These are phyloP conservation scores for Trichosporon inkin DNA, from an alignment of 1,284 basidiomycete genomes.

Conservation along the genomic window DNA sequence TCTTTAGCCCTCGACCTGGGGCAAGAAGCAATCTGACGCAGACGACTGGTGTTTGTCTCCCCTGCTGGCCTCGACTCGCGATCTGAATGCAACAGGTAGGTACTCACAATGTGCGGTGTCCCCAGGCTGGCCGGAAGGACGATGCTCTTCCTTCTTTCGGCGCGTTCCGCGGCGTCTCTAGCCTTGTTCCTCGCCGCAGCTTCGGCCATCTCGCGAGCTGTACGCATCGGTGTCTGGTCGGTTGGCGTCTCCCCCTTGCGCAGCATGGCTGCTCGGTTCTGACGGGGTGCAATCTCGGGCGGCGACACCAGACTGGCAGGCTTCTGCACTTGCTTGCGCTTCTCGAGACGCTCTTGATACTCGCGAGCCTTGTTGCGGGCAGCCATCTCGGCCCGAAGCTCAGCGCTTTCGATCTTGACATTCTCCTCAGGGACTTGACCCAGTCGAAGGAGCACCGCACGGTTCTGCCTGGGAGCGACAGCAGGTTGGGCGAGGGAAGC, in stretches of 20 bases:
- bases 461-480: slow-evolving; percentile 30
- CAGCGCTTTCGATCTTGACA: background rate
- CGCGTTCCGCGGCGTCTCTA: slow-evolving; percentile 30
- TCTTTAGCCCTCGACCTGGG: background rate
- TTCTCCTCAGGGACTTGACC: slow-evolving; percentile 8
- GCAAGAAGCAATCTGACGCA: background rate
- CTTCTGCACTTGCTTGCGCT: slow-evolving; percentile 30
- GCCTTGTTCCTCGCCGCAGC: slow-evolving; percentile 31
- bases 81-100: background rate
- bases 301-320: slow-evolving; percentile 26
- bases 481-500: slow-evolving; percentile 33
- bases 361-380: slow-evolving; percentile 27
- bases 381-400: slow-evolving; percentile 1
- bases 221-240: slow-evolving; percentile 6
- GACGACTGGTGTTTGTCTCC: background rate
- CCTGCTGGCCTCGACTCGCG: background rate
- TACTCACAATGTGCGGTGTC: slow-evolving; percentile 10
- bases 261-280: slow-evolving; percentile 23
- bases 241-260: slow-evolving; percentile 12
- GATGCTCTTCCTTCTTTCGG: slow-evolving; percentile 31
- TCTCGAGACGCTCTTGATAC: slow-evolving; percentile 27
- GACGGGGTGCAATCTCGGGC: slow-evolving; percentile 14
- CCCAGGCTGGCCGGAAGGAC: slow-evolving; percentile 30
- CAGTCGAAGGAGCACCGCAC: slow-evolving; percentile 30
- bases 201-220: slow-evolving; percentile 23